Evolutionary conservation across 192 early-diverging fungal species (phyloP), one percentile per base, ranked within the genome.

Genomic region (Coemansia sp.): DNA sequence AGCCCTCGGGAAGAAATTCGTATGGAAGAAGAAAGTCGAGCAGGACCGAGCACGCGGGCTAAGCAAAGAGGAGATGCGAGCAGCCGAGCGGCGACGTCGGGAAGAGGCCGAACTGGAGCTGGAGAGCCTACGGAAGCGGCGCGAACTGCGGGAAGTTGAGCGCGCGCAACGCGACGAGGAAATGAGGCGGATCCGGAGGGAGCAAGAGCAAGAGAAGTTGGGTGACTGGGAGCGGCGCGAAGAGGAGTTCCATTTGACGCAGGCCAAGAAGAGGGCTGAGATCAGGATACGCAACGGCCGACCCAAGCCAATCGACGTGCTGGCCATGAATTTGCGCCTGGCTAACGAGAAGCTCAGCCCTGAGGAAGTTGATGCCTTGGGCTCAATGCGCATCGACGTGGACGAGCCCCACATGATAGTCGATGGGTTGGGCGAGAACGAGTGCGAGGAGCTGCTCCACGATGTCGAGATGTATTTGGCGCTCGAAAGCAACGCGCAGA

Each of bases 181-280:
- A 59, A 72, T 84, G 65, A 70, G 78, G 17, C 84, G 90, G 29
- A 75, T 89, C 69, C 90, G 94, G 61, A 81, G 95, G 2, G 95
- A 96, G 59, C 83, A 89, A 41, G 96, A 98, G 71, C 84, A 87
- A 52, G 90, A 88, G 19, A 89, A 90, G 46, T 83, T 97, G 63
- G 96, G 95, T n/a, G 96, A 99, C 71, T 99, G 95, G 95, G 90
- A 94, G 74, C 84, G 87, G 0, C 86, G 90, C 35, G 96, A 99
- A 61, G 95, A 95, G 65, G 90, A 91, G 73, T 99, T 99, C 65
- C 92, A 96, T 76, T 74, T 95, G 64, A 73, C 89, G 66, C 95
- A 98, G 81, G 93, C 93, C 1, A 96, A 97, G 68, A 78, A 79
- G 38, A 83, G 95, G 13, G 96, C 97, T 0, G 92, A 96, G 72